A percentile compares a stretch with the other conserved stretches of the same genome.
Evolutionary conservation across 495 filamentous ascomycete species (phyloP).

Genomic region (Hyaloscypha bicolor): DNA sequence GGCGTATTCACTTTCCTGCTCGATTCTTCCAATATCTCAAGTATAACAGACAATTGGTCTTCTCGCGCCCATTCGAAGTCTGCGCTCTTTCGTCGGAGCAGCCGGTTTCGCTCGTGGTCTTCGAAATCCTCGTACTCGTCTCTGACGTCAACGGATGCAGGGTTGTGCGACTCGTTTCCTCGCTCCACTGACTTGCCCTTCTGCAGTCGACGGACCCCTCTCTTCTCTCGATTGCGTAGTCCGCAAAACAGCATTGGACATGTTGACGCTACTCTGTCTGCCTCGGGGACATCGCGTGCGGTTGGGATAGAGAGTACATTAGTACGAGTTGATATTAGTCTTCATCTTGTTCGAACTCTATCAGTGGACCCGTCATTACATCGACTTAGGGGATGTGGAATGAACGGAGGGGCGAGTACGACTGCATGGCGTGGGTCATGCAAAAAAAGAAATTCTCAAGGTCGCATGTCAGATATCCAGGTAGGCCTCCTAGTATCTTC

Average conservation of each 20-base stretch:
- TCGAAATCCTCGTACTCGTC: constrained; percentile 1
- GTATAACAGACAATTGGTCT: constrained; percentile 21
- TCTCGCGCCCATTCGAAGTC: constrained; percentile 18
- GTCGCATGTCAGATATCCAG: not conserved
- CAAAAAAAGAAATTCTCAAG: not conserved
- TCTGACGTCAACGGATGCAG: constrained; percentile 6
- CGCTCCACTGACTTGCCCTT: not conserved
- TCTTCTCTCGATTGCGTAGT: not conserved
- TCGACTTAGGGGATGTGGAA: too few species aligned
- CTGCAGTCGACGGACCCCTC: not conserved
- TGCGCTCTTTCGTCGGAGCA: constrained; percentile 4
- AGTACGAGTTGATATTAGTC: too few species aligned
- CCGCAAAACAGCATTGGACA: not conserved
- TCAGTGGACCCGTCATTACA: too few species aligned
- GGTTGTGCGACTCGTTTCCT: not conserved
- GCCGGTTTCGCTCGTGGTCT: not conserved
- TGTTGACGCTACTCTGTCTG: not conserved
- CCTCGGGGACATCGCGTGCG: not conserved
- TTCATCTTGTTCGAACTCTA: too few species aligned
- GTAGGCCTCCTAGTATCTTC: not conserved
- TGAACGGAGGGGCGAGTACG: not conserved
- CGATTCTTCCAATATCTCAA: constrained; percentile 14
- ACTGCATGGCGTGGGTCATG: not conserved
- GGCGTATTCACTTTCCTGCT: constrained; percentile 3
- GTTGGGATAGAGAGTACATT: not conserved